A percentile compares a stretch with the other conserved stretches of the same genome.
phyloP scores from a whole-genome alignment of 2,329 filamentous ascomycete genomes.

The Chrysosporium queenslandicum region DNA sequence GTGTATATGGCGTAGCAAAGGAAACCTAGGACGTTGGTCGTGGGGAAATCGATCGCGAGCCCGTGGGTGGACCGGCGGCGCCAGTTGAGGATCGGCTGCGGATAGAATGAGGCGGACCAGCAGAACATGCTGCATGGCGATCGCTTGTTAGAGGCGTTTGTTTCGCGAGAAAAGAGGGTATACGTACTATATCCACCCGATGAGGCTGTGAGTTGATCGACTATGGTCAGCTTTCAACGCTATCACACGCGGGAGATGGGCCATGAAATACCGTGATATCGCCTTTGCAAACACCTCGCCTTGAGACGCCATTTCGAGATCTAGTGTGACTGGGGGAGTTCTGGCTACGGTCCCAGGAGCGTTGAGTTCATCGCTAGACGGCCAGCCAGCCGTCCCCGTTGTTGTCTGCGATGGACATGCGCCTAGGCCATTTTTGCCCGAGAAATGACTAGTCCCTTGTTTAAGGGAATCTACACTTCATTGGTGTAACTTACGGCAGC shows the following conservation, averaged over 20 bases:
- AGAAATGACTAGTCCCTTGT: no score
- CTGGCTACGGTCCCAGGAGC: not conserved
- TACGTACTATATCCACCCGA: conserved; percentile 62
- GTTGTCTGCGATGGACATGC: no score
- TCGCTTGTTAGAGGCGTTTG: not conserved
- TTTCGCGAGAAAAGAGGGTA: not conserved
- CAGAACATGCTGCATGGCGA: conserved; percentile 43
- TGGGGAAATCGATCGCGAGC: conserved; percentile 79
- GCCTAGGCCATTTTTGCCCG: no score
- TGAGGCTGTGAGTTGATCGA: conserved; percentile 43
- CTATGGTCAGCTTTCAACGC: not conserved
- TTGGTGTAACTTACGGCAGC: no score
- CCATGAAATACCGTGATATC: conserved; percentile 33
- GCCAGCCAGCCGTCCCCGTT: not conserved
- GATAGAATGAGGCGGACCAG: conserved; percentile 89
- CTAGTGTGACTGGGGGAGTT: not conserved
- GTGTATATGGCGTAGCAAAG: conserved; percentile 65
- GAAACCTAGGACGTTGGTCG: conserved; percentile 54
- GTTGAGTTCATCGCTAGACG: not conserved
- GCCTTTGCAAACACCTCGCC: conserved; percentile 31
- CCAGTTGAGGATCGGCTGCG: conserved; percentile 74
- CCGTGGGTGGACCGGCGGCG: conserved; percentile 67
- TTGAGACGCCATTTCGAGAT: conserved; percentile 24
- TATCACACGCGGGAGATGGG: not conserved
- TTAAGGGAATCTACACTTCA: no score